Percentiles rank a stretch among this genome's conserved stretches.
phyloP scores from a whole-genome alignment of 2,329 filamentous ascomycete genomes.

The Exophiala xenobiotica region DNA sequence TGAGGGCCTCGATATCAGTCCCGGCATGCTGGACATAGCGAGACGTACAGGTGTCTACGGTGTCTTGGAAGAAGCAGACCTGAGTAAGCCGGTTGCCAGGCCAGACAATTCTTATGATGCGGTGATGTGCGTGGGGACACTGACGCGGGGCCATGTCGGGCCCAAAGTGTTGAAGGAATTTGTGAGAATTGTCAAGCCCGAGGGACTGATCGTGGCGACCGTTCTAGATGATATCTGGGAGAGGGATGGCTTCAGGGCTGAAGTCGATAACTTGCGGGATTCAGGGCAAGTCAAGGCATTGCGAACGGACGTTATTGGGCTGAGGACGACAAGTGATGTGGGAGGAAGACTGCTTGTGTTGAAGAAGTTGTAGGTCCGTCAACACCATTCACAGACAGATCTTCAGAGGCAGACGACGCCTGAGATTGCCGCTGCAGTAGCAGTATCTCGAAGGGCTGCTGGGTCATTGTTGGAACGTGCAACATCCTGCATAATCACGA shows the following conservation, averaged over 20 bases:
- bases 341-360: slow-evolving; percentile 17
- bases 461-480: too few species aligned
- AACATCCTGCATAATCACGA: too few species aligned
- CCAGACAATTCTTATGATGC: slow-evolving; percentile 49
- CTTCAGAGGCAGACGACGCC: too few species aligned
- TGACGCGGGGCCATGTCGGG: slow-evolving; percentile 57
- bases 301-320: slow-evolving; percentile 9
- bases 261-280: slow-evolving; percentile 42
- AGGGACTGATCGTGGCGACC: slow-evolving; percentile 53
- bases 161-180: slow-evolving; percentile 53
- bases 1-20: slow-evolving; percentile 54
- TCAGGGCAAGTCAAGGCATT: slow-evolving; percentile 38
- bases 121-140: slow-evolving; percentile 55
- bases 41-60: slow-evolving; percentile 50
- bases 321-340: slow-evolving; percentile 5
- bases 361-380: slow-evolving; percentile 15
- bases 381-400: too few species aligned
- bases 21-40: slow-evolving; percentile 56
- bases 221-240: slow-evolving; percentile 53
- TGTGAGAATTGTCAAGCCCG: slow-evolving; percentile 44
- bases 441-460: too few species aligned
- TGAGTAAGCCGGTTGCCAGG: slow-evolving; percentile 46
- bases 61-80: slow-evolving; percentile 46
- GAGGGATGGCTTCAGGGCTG: slow-evolving; percentile 48
- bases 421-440: too few species aligned